These are phyloP conservation scores for Bothriochloa decipiens DNA, from an alignment of 176 grass and related monocot genomes.

Conservation along the genomic window DNA sequence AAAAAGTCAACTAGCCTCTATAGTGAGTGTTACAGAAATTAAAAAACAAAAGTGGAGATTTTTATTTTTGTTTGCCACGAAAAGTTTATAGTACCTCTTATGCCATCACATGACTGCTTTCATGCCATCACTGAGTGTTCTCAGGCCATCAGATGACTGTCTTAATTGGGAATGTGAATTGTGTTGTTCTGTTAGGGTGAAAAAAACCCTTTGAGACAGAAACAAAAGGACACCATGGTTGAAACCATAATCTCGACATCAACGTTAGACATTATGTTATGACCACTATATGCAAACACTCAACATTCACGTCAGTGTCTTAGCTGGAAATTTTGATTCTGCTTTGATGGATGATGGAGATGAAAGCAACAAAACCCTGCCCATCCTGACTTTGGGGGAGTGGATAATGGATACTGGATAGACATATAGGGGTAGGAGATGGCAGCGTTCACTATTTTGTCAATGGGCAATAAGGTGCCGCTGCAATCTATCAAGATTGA, in stretches of 20 bases:
- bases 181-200: background rate
- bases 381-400: background rate
- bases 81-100: background rate
- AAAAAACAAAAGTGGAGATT: background rate
- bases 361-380: background rate
- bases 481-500: background rate
- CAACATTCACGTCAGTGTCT: background rate
- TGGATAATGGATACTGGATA: background rate
- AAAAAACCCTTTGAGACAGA: background rate
- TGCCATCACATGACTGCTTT: background rate
- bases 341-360: background rate
- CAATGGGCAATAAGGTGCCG: background rate
- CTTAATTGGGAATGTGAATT: background rate
- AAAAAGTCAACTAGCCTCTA: background rate
- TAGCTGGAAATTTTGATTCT: background rate
- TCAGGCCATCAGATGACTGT: too few relatives aligned
- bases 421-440: too few relatives aligned
- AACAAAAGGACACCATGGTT: background rate
- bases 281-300: too few relatives aligned
- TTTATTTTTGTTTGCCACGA: background rate
- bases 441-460: too few relatives aligned
- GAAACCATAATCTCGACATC: too few relatives aligned
- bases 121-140: background rate
- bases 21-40: background rate
- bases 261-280: too few relatives aligned